These are phyloP conservation scores for Clitocybe nebularis DNA, from an alignment of 1,284 basidiomycete species.

Conservation along the genomic window DNA sequence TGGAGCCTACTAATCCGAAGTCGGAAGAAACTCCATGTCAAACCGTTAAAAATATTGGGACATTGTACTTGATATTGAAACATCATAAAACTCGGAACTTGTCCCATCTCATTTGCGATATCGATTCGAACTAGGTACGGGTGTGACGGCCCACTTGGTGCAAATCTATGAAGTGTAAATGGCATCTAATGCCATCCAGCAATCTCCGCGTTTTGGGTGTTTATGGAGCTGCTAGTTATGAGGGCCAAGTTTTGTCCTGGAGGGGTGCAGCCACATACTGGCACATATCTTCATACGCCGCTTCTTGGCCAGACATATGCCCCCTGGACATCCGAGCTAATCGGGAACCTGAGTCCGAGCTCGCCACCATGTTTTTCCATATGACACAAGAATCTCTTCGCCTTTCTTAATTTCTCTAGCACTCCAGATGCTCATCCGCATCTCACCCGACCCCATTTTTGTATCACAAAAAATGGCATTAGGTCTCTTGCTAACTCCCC, in stretches of 20 bases:
- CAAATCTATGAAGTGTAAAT: not conserved
- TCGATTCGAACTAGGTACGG: not conserved
- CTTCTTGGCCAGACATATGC: too few species aligned
- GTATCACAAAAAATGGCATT: conserved; percentile 75
- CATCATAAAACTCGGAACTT: not conserved
- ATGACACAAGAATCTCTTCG: conserved; percentile 85
- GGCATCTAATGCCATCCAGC: not conserved
- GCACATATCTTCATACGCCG: not conserved
- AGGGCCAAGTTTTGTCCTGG: too few species aligned
- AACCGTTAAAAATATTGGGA: not conserved
- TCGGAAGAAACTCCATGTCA: too few species aligned
- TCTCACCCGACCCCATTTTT: conserved; percentile 53
- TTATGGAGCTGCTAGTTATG: not conserved
- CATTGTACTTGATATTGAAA: not conserved
- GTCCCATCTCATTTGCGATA: not conserved
- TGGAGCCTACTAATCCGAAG: too few species aligned
- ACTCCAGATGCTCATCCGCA: conserved; percentile 76
- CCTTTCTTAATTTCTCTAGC: conserved; percentile 67
- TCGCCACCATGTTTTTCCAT: conserved; percentile 91
- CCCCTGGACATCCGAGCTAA: conserved; percentile 2
- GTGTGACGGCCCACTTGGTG: not conserved
- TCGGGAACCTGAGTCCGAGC: conserved; percentile 30
- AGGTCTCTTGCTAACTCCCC: conserved; percentile 63
- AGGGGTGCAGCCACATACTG: not conserved
- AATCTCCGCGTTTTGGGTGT: not conserved